Evolutionary conservation across 768 basidiomycete genomes (phyloP).

Genomic region (Krasilnikovozyma curviuscula): DNA sequence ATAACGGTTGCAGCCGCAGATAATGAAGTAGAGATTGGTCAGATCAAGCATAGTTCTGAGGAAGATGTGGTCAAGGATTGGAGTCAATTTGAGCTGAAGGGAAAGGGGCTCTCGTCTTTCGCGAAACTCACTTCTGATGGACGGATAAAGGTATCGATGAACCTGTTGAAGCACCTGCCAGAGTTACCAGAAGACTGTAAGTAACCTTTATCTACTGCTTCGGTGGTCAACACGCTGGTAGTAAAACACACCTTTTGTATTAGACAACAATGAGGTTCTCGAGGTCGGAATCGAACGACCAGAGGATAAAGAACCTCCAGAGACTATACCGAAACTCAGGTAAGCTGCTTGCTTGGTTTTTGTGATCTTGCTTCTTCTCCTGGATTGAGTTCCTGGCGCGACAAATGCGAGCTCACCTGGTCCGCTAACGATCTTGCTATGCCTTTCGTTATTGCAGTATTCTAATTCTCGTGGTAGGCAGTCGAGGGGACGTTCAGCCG

Average conservation of each 20-base stretch:
- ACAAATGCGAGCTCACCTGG: too few relatives aligned
- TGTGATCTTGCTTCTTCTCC: background rate
- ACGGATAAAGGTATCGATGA: slow-evolving; percentile 1
- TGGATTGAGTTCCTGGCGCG: background rate
- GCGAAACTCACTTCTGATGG: slow-evolving; percentile 2
- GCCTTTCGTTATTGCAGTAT: background rate
- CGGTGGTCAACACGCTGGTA: too few relatives aligned
- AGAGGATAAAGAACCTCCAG: slow-evolving; percentile 27
- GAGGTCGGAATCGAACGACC: slow-evolving; percentile 33
- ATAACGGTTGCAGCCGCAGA: too few relatives aligned
- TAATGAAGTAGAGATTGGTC: too few relatives aligned
- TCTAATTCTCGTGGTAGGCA: slow-evolving; percentile 26
- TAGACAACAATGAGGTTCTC: slow-evolving; percentile 24
- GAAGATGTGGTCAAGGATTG: too few relatives aligned
- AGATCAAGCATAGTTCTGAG: too few relatives aligned
- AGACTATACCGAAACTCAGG: background rate
- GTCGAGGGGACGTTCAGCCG: slow-evolving; percentile 53
- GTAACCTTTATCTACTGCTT: too few relatives aligned
- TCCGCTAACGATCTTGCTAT: background rate
- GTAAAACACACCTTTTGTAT: too few relatives aligned
- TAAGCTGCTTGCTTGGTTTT: slow-evolving; percentile 16
- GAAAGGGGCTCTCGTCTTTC: slow-evolving; percentile 1
- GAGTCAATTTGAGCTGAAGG: background rate
- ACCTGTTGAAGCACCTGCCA: slow-evolving; percentile 35
- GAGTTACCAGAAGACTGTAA: slow-evolving; percentile 36